phyloP scores from a whole-genome alignment of 768 basidiomycete species.

The Tephrocybe sp. region DNA sequence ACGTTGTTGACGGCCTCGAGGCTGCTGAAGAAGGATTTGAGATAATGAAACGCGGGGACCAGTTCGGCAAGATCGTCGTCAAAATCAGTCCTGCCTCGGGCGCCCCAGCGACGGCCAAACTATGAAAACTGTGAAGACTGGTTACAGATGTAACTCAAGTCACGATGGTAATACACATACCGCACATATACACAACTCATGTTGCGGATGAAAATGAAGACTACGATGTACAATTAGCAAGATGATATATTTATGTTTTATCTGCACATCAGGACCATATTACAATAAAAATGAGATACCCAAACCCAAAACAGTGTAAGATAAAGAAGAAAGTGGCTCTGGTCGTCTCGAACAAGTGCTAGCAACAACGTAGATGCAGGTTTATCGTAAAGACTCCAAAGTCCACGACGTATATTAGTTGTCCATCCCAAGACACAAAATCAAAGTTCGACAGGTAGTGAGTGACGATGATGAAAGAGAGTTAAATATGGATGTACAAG shows the following conservation, averaged over 20 bases:
- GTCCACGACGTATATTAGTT: not conserved
- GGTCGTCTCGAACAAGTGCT: constrained; percentile 1
- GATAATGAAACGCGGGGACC: constrained; percentile 58
- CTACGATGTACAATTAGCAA: constrained; percentile 4
- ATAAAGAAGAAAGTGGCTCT: not conserved
- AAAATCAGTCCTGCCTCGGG: constrained; percentile 29
- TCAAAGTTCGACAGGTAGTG: not conserved
- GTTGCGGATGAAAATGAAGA: too few species aligned
- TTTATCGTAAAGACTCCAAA: not conserved
- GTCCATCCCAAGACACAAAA: not conserved
- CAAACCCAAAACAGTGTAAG: not conserved
- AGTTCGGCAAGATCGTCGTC: constrained; percentile 80
- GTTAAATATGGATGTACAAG: not conserved
- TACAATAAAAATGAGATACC: not conserved
- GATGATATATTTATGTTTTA: constrained; percentile 10
- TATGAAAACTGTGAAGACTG: too few species aligned
- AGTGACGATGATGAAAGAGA: not conserved
- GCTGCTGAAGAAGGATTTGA: constrained; percentile 70
- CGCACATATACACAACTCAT: too few species aligned
- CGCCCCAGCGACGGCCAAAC: constrained; percentile 5
- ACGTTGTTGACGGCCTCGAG: constrained; percentile 66
- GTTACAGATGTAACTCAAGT: too few species aligned
- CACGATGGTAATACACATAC: too few species aligned
- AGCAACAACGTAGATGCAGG: not conserved
- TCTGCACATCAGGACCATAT: constrained; percentile 1